A percentile compares a stretch with the other conserved stretches of the same genome.
Conservation (phyloP, 2,329 filamentous ascomycete genomes). For the Waltergamsia citrina region DNA sequence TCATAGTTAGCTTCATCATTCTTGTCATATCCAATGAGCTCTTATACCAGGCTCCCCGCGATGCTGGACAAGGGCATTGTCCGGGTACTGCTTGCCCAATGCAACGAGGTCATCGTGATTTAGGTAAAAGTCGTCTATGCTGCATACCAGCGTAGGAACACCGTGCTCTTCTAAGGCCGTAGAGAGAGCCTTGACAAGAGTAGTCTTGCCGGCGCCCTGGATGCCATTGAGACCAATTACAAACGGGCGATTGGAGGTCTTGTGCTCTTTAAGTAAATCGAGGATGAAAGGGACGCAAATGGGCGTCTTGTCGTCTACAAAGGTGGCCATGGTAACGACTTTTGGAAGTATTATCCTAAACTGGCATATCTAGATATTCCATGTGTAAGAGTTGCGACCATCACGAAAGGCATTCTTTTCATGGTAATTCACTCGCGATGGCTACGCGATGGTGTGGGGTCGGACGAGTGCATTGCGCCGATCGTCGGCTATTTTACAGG, state of each 20-base stretch:
- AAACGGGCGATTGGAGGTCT: conserved; percentile 45
- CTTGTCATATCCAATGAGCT: too few species aligned
- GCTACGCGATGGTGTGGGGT: too few species aligned
- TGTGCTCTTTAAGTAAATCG: conserved; percentile 43
- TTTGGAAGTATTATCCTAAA: too few species aligned
- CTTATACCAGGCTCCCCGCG: conserved; percentile 66
- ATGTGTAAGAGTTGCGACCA: too few species aligned
- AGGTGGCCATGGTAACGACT: conserved; percentile 16
- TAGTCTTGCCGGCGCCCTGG: conserved; percentile 89
- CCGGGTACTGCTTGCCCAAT: conserved; percentile 54
- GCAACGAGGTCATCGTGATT: conserved; percentile 57
- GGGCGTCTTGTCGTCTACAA: conserved; percentile 69
- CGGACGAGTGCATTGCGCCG: too few species aligned
- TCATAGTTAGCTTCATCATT: neutral
- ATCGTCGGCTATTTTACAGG: too few species aligned
- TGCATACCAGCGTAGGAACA: conserved; percentile 61
- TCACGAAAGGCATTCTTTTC: too few species aligned
- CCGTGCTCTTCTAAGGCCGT: conserved; percentile 46
- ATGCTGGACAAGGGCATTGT: conserved; percentile 70
- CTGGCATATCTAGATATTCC: too few species aligned
- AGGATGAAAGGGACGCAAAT: conserved; percentile 73
- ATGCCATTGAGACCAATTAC: conserved; percentile 85
- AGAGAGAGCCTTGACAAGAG: conserved; percentile 62
- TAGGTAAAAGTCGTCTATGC: conserved; percentile 87
- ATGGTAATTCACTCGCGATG: too few species aligned